Conservation (phyloP, 2,329 filamentous ascomycete genomes). For the Alternaria alternata region DNA sequence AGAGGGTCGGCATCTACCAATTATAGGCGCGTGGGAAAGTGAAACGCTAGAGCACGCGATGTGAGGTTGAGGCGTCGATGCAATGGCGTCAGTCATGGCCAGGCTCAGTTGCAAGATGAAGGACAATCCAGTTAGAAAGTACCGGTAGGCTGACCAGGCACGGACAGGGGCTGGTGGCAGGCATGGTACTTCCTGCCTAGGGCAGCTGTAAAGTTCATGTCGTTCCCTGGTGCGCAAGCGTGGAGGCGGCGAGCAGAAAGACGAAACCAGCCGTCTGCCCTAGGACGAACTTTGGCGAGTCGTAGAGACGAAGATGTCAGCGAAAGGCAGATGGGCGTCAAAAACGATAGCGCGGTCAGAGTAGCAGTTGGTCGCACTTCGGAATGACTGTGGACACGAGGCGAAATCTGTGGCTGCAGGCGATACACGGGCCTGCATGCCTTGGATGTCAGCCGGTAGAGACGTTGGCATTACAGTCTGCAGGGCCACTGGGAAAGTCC, state of each 20-base stretch:
- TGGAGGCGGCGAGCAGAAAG: constrained; percentile 18
- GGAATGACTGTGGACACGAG: constrained; percentile 6
- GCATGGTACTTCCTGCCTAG: constrained; percentile 6
- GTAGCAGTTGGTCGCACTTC: constrained; percentile 19
- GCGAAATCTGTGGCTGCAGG: constrained; percentile 27
- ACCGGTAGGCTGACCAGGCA: constrained; percentile 9
- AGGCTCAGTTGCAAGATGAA: not conserved
- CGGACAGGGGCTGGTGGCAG: constrained; percentile 18
- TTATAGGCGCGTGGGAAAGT: constrained; percentile 10
- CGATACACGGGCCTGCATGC: constrained; percentile 28
- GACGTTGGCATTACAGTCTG: not conserved
- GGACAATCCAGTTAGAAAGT: not conserved
- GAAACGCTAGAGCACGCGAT: constrained; percentile 15
- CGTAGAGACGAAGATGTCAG: constrained; percentile 1
- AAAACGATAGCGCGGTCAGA: constrained; percentile 14
- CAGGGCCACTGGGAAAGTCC: constrained; percentile 3
- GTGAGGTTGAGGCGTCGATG: constrained; percentile 6
- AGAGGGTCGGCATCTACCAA: constrained; percentile 1
- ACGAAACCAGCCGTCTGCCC: constrained; percentile 21
- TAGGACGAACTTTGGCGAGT: constrained; percentile 15
- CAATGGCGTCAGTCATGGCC: constrained; percentile 6
- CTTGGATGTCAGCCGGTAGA: constrained; percentile 14
- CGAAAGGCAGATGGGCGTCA: constrained; percentile 2
- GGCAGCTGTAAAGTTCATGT: constrained; percentile 12
- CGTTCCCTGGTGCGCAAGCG: constrained; percentile 20